Percentiles rank a stretch among this genome's conserved stretches.
These are phyloP conservation scores for Mycena leptocephala DNA, from an alignment of 768 basidiomycete genomes.

Conservation along the genomic window DNA sequence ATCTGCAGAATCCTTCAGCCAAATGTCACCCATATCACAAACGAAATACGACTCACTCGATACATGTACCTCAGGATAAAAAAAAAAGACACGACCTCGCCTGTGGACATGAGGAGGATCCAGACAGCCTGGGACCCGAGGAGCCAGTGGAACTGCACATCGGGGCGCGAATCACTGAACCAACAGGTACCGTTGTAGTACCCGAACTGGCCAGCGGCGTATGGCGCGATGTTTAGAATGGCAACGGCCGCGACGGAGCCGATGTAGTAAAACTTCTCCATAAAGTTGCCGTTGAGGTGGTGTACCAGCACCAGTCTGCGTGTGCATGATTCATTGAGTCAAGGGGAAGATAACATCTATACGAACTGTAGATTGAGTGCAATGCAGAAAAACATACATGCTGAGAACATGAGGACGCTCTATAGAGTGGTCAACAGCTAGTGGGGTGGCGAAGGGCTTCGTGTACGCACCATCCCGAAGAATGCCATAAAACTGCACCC, in stretches of 20 bases:
- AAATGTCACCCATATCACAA: too few relatives aligned
- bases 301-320: constrained; percentile 7
- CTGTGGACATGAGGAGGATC: too few relatives aligned
- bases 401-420: constrained; percentile 15
- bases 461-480: constrained; percentile 15
- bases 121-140: too few relatives aligned
- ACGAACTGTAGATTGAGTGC: constrained; percentile 1
- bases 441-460: not conserved
- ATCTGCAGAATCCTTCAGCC: too few relatives aligned
- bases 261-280: not conserved
- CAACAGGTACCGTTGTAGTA: constrained; percentile 2
- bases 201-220: too few relatives aligned
- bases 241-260: not conserved
- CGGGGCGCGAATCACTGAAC: not conserved
- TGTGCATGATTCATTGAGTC: not conserved
- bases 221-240: too few relatives aligned
- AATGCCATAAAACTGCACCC: constrained; percentile 16
- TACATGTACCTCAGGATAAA: too few relatives aligned
- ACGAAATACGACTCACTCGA: too few relatives aligned
- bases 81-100: too few relatives aligned
- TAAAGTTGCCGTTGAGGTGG: constrained; percentile 3
- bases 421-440: not conserved
- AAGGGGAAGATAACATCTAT: not conserved
- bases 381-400: too few relatives aligned
- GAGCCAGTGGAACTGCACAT: not conserved